Conservation (phyloP, 768 basidiomycete genomes). For the Lactifluus echinatus region DNA sequence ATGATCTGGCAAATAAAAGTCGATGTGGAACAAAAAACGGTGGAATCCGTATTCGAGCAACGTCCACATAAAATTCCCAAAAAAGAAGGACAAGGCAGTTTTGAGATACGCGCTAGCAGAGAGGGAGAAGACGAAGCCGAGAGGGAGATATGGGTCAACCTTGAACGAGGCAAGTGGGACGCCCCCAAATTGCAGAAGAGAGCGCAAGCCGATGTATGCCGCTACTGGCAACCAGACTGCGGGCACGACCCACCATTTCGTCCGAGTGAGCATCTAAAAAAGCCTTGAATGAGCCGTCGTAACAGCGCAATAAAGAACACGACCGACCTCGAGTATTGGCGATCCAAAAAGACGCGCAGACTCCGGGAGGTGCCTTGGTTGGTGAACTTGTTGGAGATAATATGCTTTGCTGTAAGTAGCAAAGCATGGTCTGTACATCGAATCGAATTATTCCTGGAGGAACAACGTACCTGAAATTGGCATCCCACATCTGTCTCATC, state of each 20-base stretch:
- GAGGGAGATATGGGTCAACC: constrained; percentile 45
- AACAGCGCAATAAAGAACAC: background rate
- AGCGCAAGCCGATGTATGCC: constrained; percentile 68
- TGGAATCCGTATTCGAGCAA: constrained; percentile 88
- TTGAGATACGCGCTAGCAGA: constrained; percentile 46
- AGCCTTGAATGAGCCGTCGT: background rate
- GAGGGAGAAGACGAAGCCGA: constrained; percentile 39
- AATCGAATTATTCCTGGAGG: background rate
- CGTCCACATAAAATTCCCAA: constrained; percentile 91
- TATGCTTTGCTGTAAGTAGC: constrained; percentile 68
- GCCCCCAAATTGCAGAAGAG: constrained; percentile 64
- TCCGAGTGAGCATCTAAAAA: constrained; percentile 65
- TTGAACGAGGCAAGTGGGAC: constrained; percentile 58
- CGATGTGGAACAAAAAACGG: constrained; percentile 96
- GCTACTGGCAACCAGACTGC: constrained; percentile 87
- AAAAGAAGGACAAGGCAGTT: constrained; percentile 59
- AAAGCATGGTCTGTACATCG: background rate
- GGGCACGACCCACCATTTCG: constrained; percentile 92
- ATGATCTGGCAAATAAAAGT: constrained; percentile 75
- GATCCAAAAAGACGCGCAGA: constrained; percentile 86
- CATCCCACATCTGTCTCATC: constrained; percentile 77
- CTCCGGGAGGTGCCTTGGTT: constrained; percentile 79
- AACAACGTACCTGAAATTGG: constrained; percentile 65
- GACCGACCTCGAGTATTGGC: constrained; percentile 63
- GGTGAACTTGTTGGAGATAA: constrained; percentile 94